Conservation (phyloP, 345 rosid genomes). For the Nasturtium officinale region DNA sequence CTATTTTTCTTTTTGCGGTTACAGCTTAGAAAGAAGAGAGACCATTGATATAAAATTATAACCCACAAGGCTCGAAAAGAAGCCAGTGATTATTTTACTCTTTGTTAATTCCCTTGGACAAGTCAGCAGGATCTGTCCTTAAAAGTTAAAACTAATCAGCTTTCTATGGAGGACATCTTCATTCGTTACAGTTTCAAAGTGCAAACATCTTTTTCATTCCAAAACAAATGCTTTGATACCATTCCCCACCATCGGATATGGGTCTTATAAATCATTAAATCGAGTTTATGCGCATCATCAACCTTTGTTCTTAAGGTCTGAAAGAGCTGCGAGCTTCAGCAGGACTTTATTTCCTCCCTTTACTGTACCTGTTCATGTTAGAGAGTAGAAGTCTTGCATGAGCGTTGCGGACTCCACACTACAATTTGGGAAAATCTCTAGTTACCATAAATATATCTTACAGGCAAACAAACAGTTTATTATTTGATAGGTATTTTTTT, state of each 20-base stretch:
- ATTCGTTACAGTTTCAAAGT: neutral
- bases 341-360: neutral
- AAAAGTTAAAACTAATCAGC: neutral
- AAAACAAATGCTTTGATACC: neutral
- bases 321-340: neutral
- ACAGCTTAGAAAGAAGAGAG: constrained; percentile 18
- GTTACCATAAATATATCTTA: neutral
- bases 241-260: neutral
- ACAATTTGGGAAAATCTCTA: neutral
- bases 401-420: neutral
- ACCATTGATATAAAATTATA: neutral
- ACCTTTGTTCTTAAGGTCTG: neutral
- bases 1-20: neutral
- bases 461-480: neutral
- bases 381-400: neutral
- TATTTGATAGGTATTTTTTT: neutral
- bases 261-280: neutral
- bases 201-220: neutral
- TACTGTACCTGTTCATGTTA: neutral
- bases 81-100: constrained; percentile 13
- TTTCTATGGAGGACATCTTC: neutral
- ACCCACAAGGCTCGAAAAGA: constrained; percentile 22
- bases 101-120: constrained; percentile 20
- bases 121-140: constrained; percentile 5
- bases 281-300: neutral